Percentiles rank a stretch among this genome's conserved stretches.
Conservation (phyloP, 2,329 filamentous ascomycete genomes). For the Chrysosporium queenslandicum region DNA sequence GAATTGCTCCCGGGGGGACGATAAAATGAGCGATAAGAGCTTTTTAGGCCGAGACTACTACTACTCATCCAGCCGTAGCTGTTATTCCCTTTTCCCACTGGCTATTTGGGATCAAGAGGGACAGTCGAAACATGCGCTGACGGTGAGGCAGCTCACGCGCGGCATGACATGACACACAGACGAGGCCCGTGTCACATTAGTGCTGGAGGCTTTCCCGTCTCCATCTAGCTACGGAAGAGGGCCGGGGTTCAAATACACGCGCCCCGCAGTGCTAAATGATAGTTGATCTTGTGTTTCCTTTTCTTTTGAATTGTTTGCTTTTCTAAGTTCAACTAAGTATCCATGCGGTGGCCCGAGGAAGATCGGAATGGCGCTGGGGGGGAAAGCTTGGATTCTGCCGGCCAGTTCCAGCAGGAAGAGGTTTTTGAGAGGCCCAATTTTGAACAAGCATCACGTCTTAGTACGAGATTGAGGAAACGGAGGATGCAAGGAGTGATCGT, state of each 20-base stretch:
- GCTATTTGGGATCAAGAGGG: too few relatives aligned
- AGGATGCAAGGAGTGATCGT: not conserved
- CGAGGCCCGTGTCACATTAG: conserved; percentile 3
- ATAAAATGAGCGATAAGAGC: too few relatives aligned
- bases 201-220: not conserved
- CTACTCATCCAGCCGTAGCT: too few relatives aligned
- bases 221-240: not conserved
- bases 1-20: not conserved
- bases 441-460: not conserved
- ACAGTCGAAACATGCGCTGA: not conserved
- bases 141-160: not conserved
- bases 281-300: not conserved
- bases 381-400: not conserved
- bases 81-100: too few relatives aligned
- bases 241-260: not conserved
- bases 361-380: not conserved
- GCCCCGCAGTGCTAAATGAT: not conserved
- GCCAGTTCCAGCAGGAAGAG: not conserved
- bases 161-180: not conserved
- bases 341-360: not conserved
- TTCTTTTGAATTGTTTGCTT: not conserved
- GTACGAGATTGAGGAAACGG: not conserved
- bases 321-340: not conserved
- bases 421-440: not conserved
- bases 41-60: too few relatives aligned